Base-by-base conservation (phyloP, 179 eudicot genomes). In the Dionaea muscipula region DNA sequence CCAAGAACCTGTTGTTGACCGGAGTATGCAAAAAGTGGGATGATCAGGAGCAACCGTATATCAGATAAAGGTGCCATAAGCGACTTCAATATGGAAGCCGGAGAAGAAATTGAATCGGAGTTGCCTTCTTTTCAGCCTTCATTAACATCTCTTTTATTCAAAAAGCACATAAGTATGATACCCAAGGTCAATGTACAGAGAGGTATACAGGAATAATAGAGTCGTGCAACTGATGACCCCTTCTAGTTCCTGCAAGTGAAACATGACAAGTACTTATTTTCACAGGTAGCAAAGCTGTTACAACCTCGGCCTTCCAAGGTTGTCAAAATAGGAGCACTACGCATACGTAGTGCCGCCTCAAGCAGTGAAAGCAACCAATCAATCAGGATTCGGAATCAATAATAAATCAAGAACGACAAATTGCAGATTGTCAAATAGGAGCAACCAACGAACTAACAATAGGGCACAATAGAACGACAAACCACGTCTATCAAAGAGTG, bases 1-100 rank as follows among this genome's bases (percentile, higher is more conserved):
- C n/a, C 94, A 84, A 87, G 87, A 70, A 91, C 95, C 70, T 91
- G 98, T 62, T 91, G 98, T 59, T 87, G 68, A 67, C 98, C 98
- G 25, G 98, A 91, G 72, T 87, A 91, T 37, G 88, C 95, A 70
- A 91, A 80, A 48, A 91, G 86, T 26, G 98, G 98, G 60, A 91
- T 78, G 57, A 82, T 72, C 66, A 91, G 70, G 27, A 91, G 78
- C 73, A 87, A 74, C 38, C 94, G 74, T 60, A 50, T 50, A 76
- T 91, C 88, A 15, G 55, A 64, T 55, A 87, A 74, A 38, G 89
- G 91, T 43, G 69, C 72, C 38, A 82, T 47, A 17, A 82, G 73
- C 35, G 81, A 60, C 70, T 78, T 87, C 14, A 67, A 72, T 33
- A 82, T 53, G 51, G 86, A 75, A 44, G 57, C 73, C 66, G 80